These are phyloP conservation scores for Fraxinus dipetala DNA, from an alignment of 305 asterid genomes.

Conservation along the genomic window DNA sequence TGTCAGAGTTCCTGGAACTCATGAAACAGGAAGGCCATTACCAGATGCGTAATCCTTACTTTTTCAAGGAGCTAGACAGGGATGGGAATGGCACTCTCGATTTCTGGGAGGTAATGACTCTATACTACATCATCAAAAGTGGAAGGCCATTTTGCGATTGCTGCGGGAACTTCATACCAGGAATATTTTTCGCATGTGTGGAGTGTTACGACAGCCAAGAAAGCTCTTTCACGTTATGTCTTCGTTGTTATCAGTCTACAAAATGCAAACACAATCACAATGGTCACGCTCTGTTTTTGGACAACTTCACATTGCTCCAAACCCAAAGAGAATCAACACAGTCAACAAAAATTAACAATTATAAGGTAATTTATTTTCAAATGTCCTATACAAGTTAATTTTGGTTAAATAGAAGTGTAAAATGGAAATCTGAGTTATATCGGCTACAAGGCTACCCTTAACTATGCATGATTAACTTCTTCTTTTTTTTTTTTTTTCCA, in stretches of 20 bases:
- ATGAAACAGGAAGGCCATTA: slow-evolving; percentile 30
- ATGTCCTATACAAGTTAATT: background rate
- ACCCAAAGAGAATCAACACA: slow-evolving; percentile 7
- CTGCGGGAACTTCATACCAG: slow-evolving; percentile 30
- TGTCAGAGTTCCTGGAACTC: slow-evolving; percentile 29
- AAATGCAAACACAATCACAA: slow-evolving; percentile 24
- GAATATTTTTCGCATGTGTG: slow-evolving; percentile 31
- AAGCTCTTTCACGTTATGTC: slow-evolving; percentile 23
- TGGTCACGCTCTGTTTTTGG: slow-evolving; percentile 28
- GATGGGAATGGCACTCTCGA: slow-evolving; percentile 34
- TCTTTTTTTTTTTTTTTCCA: too few relatives aligned
- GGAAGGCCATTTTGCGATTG: slow-evolving; percentile 38
- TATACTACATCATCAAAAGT: slow-evolving; percentile 33
- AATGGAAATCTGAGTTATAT: background rate
- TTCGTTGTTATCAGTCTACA: slow-evolving; percentile 16
- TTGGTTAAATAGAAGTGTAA: background rate
- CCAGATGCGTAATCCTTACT: slow-evolving; percentile 24
- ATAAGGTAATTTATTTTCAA: background rate
- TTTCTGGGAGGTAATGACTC: slow-evolving; percentile 33
- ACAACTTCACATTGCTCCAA: slow-evolving; percentile 31
- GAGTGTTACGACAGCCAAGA: background rate
- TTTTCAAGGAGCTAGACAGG: slow-evolving; percentile 31
- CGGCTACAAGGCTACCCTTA: background rate
- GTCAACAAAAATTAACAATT: background rate
- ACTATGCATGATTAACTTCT: too few relatives aligned